phyloP scores from a whole-genome alignment of 176 grass and related monocot genomes.

The Oryza australiensis region DNA sequence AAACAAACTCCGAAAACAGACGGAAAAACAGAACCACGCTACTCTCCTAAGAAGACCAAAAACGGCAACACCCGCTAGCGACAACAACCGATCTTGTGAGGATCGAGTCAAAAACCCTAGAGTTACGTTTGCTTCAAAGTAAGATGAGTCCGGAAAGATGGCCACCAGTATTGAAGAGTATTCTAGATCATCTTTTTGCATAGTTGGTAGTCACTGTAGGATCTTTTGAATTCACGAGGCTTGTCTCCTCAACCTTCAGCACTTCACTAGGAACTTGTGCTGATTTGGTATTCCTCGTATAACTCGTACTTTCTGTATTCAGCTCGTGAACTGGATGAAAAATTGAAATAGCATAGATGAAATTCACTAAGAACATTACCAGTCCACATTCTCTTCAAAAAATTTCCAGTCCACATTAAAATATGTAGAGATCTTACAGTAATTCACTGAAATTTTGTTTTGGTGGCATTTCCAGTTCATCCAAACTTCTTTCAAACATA shows the following conservation, averaged over 20 bases:
- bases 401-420: not conserved
- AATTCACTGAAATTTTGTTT: conserved; percentile 23
- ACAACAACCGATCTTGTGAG: no score
- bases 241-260: conserved; percentile 12
- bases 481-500: conserved; percentile 50
- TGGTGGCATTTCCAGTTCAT: conserved; percentile 46
- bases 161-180: no score
- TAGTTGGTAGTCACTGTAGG: not conserved
- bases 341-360: not conserved
- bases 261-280: not conserved
- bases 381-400: no score
- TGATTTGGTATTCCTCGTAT: not conserved
- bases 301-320: not conserved
- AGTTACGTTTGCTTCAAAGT: no score
- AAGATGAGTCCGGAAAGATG: no score
- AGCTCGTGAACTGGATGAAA: not conserved
- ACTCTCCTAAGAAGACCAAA: no score
- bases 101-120: no score
- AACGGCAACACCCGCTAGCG: no score
- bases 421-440: conserved; percentile 5
- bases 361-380: not conserved
- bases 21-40: no score
- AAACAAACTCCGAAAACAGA: no score
- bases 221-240: not conserved
- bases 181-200: not conserved